Evolutionary conservation across 306 rosid genomes (phyloP).

Genomic region (Phaseolus lunatus): DNA sequence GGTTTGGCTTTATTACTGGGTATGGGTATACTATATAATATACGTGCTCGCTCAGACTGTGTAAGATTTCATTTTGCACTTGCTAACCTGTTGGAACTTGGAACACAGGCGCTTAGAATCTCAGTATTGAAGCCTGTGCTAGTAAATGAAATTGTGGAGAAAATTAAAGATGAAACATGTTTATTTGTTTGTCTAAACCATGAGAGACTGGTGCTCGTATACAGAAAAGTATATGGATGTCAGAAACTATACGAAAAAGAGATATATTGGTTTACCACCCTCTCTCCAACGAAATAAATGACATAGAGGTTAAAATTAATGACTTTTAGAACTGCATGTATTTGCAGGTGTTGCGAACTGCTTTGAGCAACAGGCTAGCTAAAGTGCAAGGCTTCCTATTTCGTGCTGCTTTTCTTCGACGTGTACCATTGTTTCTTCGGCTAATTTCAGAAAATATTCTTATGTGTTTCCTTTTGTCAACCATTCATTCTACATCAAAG

Average conservation of each 20-base stretch:
- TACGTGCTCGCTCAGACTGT: not conserved
- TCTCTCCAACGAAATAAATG: not conserved
- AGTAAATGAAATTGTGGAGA: constrained; percentile 24
- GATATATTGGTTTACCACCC: constrained; percentile 1
- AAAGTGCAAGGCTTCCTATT: constrained; percentile 99
- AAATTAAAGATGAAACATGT: constrained; percentile 1
- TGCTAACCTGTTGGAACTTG: constrained; percentile 37
- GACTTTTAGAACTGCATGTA: constrained; percentile 17
- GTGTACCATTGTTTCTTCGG: constrained; percentile 85
- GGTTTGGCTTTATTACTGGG: constrained; percentile 10
- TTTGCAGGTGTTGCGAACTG: constrained; percentile 86
- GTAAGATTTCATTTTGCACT: constrained; percentile 21
- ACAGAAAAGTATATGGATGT: constrained; percentile 1
- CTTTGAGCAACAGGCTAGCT: constrained; percentile 99
- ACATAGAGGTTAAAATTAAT: constrained; percentile 27
- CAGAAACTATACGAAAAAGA: not conserved
- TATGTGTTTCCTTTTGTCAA: constrained; percentile 87
- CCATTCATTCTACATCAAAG: constrained; percentile 88
- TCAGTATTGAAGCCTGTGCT: not conserved
- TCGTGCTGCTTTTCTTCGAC: constrained; percentile 99
- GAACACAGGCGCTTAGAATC: not conserved
- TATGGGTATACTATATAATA: not conserved
- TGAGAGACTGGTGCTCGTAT: not conserved
- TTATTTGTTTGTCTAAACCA: constrained; percentile 32
- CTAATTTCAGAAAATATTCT: constrained; percentile 89